Evolutionary conservation across 192 early-diverging fungal genomes (phyloP).

Genomic region (Phycomyces blakesleeanus): DNA sequence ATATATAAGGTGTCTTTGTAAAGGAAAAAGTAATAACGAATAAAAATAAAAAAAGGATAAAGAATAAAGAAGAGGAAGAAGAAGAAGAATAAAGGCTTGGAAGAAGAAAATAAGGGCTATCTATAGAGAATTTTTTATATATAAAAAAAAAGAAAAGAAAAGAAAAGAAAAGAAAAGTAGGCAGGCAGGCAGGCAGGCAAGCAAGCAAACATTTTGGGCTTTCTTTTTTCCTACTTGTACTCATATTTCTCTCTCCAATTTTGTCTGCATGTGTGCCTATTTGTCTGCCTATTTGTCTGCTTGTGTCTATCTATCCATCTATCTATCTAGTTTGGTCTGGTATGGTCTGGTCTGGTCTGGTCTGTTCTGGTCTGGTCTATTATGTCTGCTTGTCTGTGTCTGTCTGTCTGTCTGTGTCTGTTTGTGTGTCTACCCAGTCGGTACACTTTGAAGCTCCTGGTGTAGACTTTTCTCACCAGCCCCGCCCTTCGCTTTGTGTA

Average conservation of each 20-base stretch:
- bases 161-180: no score
- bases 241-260: not conserved
- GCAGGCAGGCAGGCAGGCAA: no score
- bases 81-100: slow-evolving; percentile 3
- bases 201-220: no score
- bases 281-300: not conserved
- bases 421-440: no score
- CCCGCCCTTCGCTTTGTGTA: not conserved
- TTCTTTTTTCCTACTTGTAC: not conserved
- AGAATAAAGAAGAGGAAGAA: not conserved
- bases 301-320: no score
- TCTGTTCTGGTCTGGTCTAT: no score
- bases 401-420: no score
- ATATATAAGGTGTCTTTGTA: not conserved
- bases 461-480: not conserved
- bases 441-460: no score
- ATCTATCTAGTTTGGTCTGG: no score
- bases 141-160: no score
- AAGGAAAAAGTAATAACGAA: not conserved
- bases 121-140: slow-evolving; percentile 4
- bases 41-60: slow-evolving; percentile 8
- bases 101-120: not conserved
- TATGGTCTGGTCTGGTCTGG: no score
- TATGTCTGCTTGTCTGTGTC: not conserved
- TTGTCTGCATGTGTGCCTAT: not conserved